These are phyloP conservation scores for Aureobasidium melanogenum DNA, from an alignment of 2,329 filamentous ascomycete species.

Conservation along the genomic window DNA sequence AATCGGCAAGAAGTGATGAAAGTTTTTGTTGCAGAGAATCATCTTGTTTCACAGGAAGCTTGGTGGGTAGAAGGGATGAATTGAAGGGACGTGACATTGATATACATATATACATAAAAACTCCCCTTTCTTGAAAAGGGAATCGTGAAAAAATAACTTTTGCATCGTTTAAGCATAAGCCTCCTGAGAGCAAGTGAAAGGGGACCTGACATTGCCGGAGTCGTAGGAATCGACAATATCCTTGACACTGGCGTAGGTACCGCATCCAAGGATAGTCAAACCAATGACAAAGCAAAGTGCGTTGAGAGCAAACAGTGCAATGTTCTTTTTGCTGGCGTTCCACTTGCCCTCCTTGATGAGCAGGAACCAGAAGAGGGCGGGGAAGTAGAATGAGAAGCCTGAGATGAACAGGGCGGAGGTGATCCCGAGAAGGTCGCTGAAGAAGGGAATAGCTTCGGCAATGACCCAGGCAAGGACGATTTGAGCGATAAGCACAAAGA, in stretches of 20 bases:
- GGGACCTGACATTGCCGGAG: constrained; percentile 28
- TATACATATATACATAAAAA: constrained; percentile 4
- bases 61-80: background rate
- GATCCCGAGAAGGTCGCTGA: constrained; percentile 59
- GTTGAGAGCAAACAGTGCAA: constrained; percentile 37
- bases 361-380: constrained; percentile 32
- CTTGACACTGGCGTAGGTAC: constrained; percentile 36
- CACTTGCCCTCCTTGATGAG: constrained; percentile 40
- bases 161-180: constrained; percentile 21
- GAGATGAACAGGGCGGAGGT: constrained; percentile 56
- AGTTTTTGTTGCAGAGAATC: background rate
- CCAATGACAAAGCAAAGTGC: constrained; percentile 31
- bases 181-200: constrained; percentile 32
- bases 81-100: background rate
- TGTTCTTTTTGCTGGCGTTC: constrained; percentile 38
- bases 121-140: background rate
- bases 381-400: constrained; percentile 48
- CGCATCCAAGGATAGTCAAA: constrained; percentile 25
- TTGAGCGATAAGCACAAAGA: constrained; percentile 45
- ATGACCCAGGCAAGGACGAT: constrained; percentile 61
- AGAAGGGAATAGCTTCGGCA: constrained; percentile 63
- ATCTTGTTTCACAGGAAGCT: no score
- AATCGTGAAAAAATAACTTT: background rate
- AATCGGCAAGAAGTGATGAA: no score
- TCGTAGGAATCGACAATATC: constrained; percentile 36